Evolutionary conservation across 345 rosid genomes (phyloP), one percentile per base, ranked within the genome.

Genomic region (Populus deltoides): DNA sequence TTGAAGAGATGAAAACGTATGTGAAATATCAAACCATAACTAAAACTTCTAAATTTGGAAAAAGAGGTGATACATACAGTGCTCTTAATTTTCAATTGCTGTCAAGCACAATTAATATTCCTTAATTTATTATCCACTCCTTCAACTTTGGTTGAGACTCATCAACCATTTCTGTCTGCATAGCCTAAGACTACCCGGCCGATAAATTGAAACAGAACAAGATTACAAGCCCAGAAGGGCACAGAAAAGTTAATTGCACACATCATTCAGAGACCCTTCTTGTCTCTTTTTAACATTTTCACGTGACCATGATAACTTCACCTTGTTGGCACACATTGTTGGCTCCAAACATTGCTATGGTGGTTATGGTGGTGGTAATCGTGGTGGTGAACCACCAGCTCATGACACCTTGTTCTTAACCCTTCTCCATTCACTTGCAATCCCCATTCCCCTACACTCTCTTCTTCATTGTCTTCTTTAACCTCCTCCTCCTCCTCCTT

Each of bases 301-400:
- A 41, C 70, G 35, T 51, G 73, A n/a, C 51, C 51, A 8, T 22
- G 8, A 25, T 81, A 70, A 12, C 77, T 53, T 87, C 83, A 93
- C 79, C 90, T 84, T 10, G 86, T 93, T 74, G 90, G 79, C 81
- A 92, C 95, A 41, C 88, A 93, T 38, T 86, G 89, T 75, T 81
- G 89, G 45, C 85, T 86, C 91, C 94, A 91, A 70, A 81, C 82
- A 53, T 84, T 86, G 79, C 73, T 77, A 25, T 81, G 86, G 57
- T 76, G 82, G 77, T 72, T 86, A 76, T 74, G 80, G 68, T 39
- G 70, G 33, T 73, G 68, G 8, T 77, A 31, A 70, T 62, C 47
- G 35, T 76, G 82, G 12, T 76, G 82, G 66, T 82, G 80, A 57
- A 74, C 69, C 66, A 83, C 74, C 73, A 81, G 6, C 69, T 88